Evolutionary conservation across 2,329 filamentous ascomycete species (phyloP).

Genomic region (Blastomyces percursus): DNA sequence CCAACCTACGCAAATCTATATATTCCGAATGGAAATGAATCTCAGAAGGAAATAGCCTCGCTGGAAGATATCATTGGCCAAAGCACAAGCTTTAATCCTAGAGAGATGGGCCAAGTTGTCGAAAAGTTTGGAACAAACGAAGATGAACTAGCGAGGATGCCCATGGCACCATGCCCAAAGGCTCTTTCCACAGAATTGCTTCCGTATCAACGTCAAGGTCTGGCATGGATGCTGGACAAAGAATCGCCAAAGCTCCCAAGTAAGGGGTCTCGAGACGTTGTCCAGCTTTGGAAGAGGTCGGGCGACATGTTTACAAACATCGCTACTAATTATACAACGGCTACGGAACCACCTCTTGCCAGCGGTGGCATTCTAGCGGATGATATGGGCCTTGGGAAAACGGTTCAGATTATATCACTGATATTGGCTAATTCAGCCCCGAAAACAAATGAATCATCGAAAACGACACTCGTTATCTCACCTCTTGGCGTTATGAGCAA

Average conservation of each 20-base stretch:
- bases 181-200: slow-evolving; percentile 57
- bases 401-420: slow-evolving; percentile 71
- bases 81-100: slow-evolving; percentile 57
- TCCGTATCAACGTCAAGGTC: slow-evolving; percentile 67
- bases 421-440: slow-evolving; percentile 49
- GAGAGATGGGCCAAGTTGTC: slow-evolving; percentile 52
- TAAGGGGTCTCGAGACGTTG: slow-evolving; percentile 47
- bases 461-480: slow-evolving; percentile 65
- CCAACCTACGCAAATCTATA: slow-evolving; percentile 28
- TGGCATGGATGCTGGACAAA: slow-evolving; percentile 70
- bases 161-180: slow-evolving; percentile 57
- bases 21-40: slow-evolving; percentile 19
- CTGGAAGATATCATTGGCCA: slow-evolving; percentile 54
- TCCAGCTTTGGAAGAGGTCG: slow-evolving; percentile 65
- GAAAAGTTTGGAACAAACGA: slow-evolving; percentile 64
- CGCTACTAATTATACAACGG: slow-evolving; percentile 58
- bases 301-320: slow-evolving; percentile 51
- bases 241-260: slow-evolving; percentile 59
- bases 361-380: slow-evolving; percentile 80
- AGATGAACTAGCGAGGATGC: slow-evolving; percentile 57
- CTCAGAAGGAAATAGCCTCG: slow-evolving; percentile 27
- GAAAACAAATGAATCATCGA: slow-evolving; percentile 37
- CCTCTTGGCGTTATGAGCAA: slow-evolving; percentile 84
- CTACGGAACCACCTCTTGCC: slow-evolving; percentile 50
- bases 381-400: slow-evolving; percentile 90